Base-by-base conservation (phyloP, 2,329 filamentous ascomycete species). In the Pyrenochaeta sp. region DNA sequence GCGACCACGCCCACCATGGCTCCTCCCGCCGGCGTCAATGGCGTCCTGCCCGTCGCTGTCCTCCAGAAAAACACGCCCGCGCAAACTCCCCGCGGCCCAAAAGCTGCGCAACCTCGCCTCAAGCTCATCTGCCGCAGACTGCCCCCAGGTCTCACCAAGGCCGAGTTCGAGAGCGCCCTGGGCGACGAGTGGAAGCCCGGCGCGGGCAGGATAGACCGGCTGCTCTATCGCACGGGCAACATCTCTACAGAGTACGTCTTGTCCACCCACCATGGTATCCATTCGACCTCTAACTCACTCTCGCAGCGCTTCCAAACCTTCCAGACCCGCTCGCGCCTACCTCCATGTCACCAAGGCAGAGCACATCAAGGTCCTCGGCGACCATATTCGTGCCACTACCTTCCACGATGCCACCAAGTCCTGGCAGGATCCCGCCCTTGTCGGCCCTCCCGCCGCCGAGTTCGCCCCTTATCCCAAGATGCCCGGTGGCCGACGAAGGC, bases 401-500 rank as follows among this genome's bases (percentile, higher is more conserved):
- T 96, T 96, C 79, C 83, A 89, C 52, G 94, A 99, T 74, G 87
- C 88, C 21, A 89, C 88, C 57, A 88, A 87, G 60, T 89, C 88
- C 1, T 84, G 81, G 60, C 85, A 81, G 49, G 89, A 86, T 58
- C 75, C 86, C 1, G 85, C 85, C 18, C 81, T 96, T 2, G 77
- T 94, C 41, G 88, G 89, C 0, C 89, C 88, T 1, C 92, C 94
- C 0, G 81, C 82, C 4, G 77, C 96, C 35, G 92, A 96, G 63
- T 89, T 89, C 61, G 85, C 92, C 13, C 83, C 88, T 1, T 96
- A 92, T 74, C 89, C 90, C 55, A 92, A 92, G 61, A 82, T 90
- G 1, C 90, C 93, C 1, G 83, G 83, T 46, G 82, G 80, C 23
- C 90, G 89, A 68, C 83, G 83, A 35, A 85, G 90, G 22, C 83